Evolutionary conservation across 352 stramenopile genomes (phyloP).

Genomic region (Pythium aphanidermatum): DNA sequence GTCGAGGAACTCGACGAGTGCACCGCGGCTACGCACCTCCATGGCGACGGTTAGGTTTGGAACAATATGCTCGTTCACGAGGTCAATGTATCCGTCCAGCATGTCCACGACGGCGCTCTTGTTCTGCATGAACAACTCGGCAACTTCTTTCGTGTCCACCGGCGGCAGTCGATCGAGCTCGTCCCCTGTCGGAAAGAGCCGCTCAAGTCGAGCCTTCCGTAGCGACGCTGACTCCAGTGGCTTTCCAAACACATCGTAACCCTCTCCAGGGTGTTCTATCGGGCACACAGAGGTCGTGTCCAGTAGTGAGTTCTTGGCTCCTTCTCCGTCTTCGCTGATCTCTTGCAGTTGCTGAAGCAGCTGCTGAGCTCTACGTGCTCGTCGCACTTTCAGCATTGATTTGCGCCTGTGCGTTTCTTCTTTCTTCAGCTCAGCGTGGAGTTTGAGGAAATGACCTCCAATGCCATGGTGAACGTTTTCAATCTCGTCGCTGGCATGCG

Average conservation of each 20-base stretch:
- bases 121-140: slow-evolving; percentile 59
- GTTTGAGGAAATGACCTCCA: slow-evolving; percentile 53
- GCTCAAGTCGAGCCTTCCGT: slow-evolving; percentile 2
- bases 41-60: slow-evolving; percentile 37
- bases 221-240: slow-evolving; percentile 19
- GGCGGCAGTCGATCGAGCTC: slow-evolving; percentile 55
- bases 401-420: slow-evolving; percentile 16
- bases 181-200: slow-evolving; percentile 39
- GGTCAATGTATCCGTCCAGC: slow-evolving; percentile 57
- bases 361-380: slow-evolving; percentile 2
- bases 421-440: slow-evolving; percentile 38
- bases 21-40: slow-evolving; percentile 29
- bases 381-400: background rate
- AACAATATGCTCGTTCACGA: slow-evolving; percentile 45
- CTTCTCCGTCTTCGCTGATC: slow-evolving; percentile 4
- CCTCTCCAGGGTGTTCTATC: slow-evolving; percentile 26
- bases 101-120: slow-evolving; percentile 54
- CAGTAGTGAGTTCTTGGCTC: slow-evolving; percentile 13
- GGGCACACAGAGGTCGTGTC: slow-evolving; percentile 22
- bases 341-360: slow-evolving; percentile 4
- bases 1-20: slow-evolving; percentile 57
- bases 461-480: slow-evolving; percentile 33
- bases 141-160: slow-evolving; percentile 46
- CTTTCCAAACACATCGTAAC: slow-evolving; percentile 30
- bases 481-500: background rate